Evolutionary conservation across 331 rosid genomes (phyloP).

Genomic region (Arachis monticola): DNA sequence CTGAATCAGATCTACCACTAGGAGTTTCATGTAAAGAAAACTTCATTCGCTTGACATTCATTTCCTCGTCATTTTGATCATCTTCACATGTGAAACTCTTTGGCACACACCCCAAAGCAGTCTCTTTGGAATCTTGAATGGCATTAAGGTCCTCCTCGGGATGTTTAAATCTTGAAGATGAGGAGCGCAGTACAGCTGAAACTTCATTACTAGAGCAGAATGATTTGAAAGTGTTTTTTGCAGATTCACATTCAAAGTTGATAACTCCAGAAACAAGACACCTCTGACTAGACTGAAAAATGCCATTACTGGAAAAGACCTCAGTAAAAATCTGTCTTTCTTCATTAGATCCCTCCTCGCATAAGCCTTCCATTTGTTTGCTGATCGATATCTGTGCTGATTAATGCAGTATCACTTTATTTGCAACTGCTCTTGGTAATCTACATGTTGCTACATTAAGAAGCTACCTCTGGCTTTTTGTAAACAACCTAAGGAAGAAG

Average conservation of each 20-base stretch:
- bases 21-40: slow-evolving; percentile 61
- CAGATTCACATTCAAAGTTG: slow-evolving; percentile 66
- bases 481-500: slow-evolving; percentile 29
- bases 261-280: slow-evolving; percentile 65
- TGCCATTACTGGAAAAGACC: slow-evolving; percentile 62
- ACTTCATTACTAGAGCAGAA: slow-evolving; percentile 77
- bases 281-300: slow-evolving; percentile 51
- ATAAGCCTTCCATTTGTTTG: slow-evolving; percentile 62
- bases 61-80: slow-evolving; percentile 51
- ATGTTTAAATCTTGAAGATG: slow-evolving; percentile 52
- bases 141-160: slow-evolving; percentile 52
- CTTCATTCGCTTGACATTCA: slow-evolving; percentile 64
- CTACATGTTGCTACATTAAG: slow-evolving; percentile 45
- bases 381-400: slow-evolving; percentile 49
- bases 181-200: slow-evolving; percentile 60
- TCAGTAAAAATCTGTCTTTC: slow-evolving; percentile 77
- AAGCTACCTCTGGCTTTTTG: slow-evolving; percentile 32
- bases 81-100: slow-evolving; percentile 48
- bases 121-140: slow-evolving; percentile 50
- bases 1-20: slow-evolving; percentile 50
- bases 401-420: slow-evolving; percentile 38
- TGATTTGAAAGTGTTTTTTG: slow-evolving; percentile 64
- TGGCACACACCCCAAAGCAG: slow-evolving; percentile 50
- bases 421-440: slow-evolving; percentile 37
- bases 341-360: slow-evolving; percentile 77